Base-by-base conservation (phyloP, 495 filamentous ascomycete genomes). In the Monascus purpureus region DNA sequence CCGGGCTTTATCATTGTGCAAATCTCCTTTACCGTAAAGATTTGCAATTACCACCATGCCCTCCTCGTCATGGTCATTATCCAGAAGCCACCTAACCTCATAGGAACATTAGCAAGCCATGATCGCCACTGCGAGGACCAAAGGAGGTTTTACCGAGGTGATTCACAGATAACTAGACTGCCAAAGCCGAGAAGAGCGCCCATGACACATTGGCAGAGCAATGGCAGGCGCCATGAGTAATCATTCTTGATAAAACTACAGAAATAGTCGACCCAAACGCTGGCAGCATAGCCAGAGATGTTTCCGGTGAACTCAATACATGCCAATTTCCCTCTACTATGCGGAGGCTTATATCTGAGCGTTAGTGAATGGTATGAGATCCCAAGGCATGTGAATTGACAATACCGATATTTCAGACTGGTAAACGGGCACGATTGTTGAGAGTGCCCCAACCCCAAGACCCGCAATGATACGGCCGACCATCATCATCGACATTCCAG, bases 241-340 rank as follows among this genome's bases (percentile, higher is more conserved):
- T 96, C 62, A 44, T 67, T 79, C 30, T 81, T 45, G 46, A 97
- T 95, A 51, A 70, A 95, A 34, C 81, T 88, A 57, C 88, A 96
- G 40, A 87, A 84, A 51, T 96, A 97, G 58, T 96, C 90, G 1
- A 96, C 87, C 90, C 90, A 97, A 6, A 97, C 90, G 41, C 86
- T 94, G 29, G 84, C 80, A 29, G 85, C 82, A 54, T 97, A 97
- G 15, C 90, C 90, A 40, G 78, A 72, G 38, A 97, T 92, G 53
- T 97, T 97, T 18, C 90, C 90, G 0, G 92, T 84, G 47, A 97
- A 97, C 52, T 96, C 92, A 37, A 97, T 95, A 55, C 90, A 97
- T 8, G 90, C 90, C 36, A 96, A 66, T 55, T 88, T 87, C 12
- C 92, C 92, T 33, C 92, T 69, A 51, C 93, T 96, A 41, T 97